Conservation (phyloP, 1,284 basidiomycete species). For the Irpex sp. region DNA sequence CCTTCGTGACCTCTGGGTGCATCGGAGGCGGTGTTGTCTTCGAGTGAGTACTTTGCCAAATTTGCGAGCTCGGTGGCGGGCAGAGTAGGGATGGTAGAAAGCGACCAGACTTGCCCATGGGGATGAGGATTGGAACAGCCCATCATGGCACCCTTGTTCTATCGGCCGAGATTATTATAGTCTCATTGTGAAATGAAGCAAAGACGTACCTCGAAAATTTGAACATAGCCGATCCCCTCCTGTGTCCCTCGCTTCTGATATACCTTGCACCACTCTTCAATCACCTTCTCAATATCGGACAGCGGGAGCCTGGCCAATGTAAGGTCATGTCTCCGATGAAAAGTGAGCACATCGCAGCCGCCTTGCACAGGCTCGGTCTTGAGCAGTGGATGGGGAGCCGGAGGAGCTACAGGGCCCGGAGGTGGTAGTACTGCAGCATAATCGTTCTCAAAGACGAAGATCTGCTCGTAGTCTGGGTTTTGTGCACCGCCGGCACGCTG, state of each 20-base stretch:
- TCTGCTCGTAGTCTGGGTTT: slow-evolving; percentile 72
- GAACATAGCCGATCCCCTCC: slow-evolving; percentile 75
- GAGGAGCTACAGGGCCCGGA: slow-evolving; percentile 45
- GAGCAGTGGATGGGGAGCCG: slow-evolving; percentile 60
- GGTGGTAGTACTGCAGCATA: slow-evolving; percentile 78
- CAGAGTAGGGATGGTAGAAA: slow-evolving; percentile 72
- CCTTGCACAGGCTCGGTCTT: slow-evolving; percentile 75
- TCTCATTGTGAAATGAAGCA: background rate
- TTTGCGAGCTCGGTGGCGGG: slow-evolving; percentile 64
- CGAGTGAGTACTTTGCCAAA: slow-evolving; percentile 52
- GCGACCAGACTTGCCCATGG: slow-evolving; percentile 90
- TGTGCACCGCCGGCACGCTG: slow-evolving; percentile 68
- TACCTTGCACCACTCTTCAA: slow-evolving; percentile 76
- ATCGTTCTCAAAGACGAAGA: slow-evolving; percentile 82
- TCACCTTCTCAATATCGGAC: slow-evolving; percentile 64
- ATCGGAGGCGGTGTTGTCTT: slow-evolving; percentile 32
- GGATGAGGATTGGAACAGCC: slow-evolving; percentile 96
- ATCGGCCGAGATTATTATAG: background rate
- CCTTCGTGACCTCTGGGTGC: slow-evolving; percentile 59
- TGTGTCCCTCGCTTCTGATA: slow-evolving; percentile 62
- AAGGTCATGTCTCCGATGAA: slow-evolving; percentile 89
- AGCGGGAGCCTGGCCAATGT: slow-evolving; percentile 75
- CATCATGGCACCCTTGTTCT: slow-evolving; percentile 97
- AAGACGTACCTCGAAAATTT: slow-evolving; percentile 81
- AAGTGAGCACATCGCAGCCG: slow-evolving; percentile 87